phyloP scores from a whole-genome alignment of 768 basidiomycete species.

The Auricularia sp. region DNA sequence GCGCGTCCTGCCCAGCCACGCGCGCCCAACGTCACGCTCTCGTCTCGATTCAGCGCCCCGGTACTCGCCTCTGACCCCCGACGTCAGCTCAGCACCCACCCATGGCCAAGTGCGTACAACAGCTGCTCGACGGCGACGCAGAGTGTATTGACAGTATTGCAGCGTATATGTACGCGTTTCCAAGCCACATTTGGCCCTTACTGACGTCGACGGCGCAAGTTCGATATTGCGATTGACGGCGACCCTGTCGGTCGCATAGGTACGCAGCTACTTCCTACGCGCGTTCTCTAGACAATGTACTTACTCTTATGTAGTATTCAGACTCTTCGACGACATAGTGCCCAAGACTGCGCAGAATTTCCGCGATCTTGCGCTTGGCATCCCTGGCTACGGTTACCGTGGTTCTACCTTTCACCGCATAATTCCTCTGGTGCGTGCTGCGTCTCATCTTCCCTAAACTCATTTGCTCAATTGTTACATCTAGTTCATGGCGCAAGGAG shows the following conservation, averaged over 20 bases:
- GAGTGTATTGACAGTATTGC: background rate
- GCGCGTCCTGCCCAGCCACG: no score
- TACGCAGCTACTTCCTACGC: conserved; percentile 1
- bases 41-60: background rate
- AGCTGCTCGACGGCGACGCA: background rate
- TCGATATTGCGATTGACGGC: conserved; percentile 14
- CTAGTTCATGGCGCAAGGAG: conserved; percentile 1
- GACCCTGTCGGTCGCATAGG: conserved; percentile 11
- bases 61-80: background rate
- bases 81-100: background rate
- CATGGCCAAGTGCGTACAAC: background rate
- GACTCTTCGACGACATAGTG: conserved; percentile 28
- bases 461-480: background rate
- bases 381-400: conserved; percentile 22
- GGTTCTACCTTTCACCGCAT: conserved; percentile 27
- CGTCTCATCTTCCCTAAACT: no score
- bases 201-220: background rate
- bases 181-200: background rate
- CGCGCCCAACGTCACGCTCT: background rate
- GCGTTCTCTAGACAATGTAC: background rate
- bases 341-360: conserved; percentile 36
- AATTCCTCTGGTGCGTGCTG: conserved; percentile 15
- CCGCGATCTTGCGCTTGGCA: conserved; percentile 4
- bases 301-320: conserved; percentile 10
- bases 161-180: background rate